Base-by-base conservation (phyloP, 1,284 basidiomycete species). In the Xerocomus cyaneibrunnescens region DNA sequence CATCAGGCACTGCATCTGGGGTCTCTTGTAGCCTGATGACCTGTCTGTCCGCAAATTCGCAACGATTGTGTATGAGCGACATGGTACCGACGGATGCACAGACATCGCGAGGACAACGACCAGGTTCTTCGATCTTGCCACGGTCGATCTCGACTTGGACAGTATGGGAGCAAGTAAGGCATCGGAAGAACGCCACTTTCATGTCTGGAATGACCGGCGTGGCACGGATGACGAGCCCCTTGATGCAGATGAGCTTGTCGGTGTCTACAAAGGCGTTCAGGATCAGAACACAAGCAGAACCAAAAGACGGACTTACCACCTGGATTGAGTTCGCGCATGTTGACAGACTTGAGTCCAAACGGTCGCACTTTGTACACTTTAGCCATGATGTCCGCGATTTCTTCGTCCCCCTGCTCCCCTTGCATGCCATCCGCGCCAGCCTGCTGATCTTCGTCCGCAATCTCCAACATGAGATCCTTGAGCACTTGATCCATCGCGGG, bases 141-240 rank as follows among this genome's bases (percentile, higher is more conserved):
- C 95, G 87, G 70, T 98, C 94, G 51, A 99, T 97, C 66, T 97
- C 94, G 57, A 92, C 92, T 66, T 93, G 89, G 7, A 94, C 85
- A 6, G 95, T 97, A 71, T 99, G 95, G 52, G 89, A 89, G 71
- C 97, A 99, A 35, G 88, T 89, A n/a, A 93, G 76, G 74, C 96
- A 99, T 42, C 95, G 90, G 84, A 99, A 99, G 77, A 99, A 99
- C 28, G 95, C 96, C 64, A 85, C 81, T 73, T 94, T 94, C 97
- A 99, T 99, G 72, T 99, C 96, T 2, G 97, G 96, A 52, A 99
- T 98, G 64, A 99, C 89, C 5, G 96, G 93, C 0, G 96, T 98
- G 0, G 94, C 92, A 36, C 97, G 91, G 60, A 99, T 99, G 59
- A 99, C 94, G 6, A 99, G 84, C 47, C 97, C 96, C 68, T 96